Evolutionary conservation across 495 filamentous ascomycete species (phyloP).

Genomic region (Neurospora discreta): DNA sequence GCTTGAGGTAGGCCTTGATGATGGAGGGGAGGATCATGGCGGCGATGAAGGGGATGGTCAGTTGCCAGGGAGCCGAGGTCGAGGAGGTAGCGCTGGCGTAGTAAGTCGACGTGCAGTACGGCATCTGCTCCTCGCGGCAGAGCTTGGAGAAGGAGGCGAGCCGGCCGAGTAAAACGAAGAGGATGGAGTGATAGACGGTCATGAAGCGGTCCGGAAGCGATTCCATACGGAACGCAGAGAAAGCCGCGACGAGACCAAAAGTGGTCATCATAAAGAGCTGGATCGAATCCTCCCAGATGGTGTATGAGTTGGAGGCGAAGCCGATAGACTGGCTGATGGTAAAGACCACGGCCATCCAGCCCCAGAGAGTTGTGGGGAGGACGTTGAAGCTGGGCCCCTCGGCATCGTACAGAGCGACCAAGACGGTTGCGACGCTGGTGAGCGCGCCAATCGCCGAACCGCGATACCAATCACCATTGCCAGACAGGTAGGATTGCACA

Average conservation of each 20-base stretch:
- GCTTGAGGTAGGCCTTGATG: slow-evolving; percentile 63
- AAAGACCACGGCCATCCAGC: slow-evolving; percentile 71
- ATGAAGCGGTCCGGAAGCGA: slow-evolving; percentile 52
- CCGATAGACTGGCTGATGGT: slow-evolving; percentile 74
- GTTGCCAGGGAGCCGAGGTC: slow-evolving; percentile 85
- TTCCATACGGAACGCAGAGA: slow-evolving; percentile 61
- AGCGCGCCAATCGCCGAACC: slow-evolving; percentile 39
- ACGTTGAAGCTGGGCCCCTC: slow-evolving; percentile 41
- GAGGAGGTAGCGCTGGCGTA: slow-evolving; percentile 87
- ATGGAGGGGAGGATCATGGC: slow-evolving; percentile 64
- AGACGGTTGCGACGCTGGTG: slow-evolving; percentile 52
- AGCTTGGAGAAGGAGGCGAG: slow-evolving; percentile 81
- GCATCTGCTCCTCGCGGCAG: slow-evolving; percentile 97
- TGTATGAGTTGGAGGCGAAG: slow-evolving; percentile 96
- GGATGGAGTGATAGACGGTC: slow-evolving; percentile 69
- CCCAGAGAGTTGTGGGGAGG: slow-evolving; percentile 74
- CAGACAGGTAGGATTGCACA: slow-evolving; percentile 17
- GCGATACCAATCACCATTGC: slow-evolving; percentile 28
- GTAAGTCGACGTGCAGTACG: slow-evolving; percentile 88
- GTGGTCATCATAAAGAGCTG: slow-evolving; percentile 84
- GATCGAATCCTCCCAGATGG: slow-evolving; percentile 97
- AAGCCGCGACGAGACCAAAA: slow-evolving; percentile 63
- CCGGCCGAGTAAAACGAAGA: slow-evolving; percentile 74
- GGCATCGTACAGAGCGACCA: slow-evolving; percentile 43
- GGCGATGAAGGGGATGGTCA: slow-evolving; percentile 65